Conservation (phyloP, 345 rosid species). For the Erodium maritimum region DNA sequence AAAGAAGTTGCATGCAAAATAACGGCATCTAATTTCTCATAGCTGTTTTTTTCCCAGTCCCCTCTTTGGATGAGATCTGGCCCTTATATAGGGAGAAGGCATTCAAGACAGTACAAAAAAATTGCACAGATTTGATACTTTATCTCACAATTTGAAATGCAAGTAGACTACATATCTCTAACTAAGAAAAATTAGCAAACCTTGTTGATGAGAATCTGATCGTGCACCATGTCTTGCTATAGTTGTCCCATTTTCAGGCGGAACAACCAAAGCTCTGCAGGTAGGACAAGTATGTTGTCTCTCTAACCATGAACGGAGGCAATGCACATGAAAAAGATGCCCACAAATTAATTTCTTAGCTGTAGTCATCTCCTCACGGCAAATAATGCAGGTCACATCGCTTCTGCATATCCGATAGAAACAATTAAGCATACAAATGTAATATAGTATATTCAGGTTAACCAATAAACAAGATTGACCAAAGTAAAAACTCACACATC, state of each 20-base stretch:
- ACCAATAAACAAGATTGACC: background rate
- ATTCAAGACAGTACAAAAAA: background rate
- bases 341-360: conserved; percentile 92
- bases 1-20: too few species aligned
- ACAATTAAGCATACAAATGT: background rate
- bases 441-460: background rate
- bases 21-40: background rate
- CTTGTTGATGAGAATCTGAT: conserved; percentile 39
- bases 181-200: conserved; percentile 12
- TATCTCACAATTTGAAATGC: background rate
- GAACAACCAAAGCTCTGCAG: conserved; percentile 82
- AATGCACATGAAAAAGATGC: conserved; percentile 89
- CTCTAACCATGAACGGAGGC: conserved; percentile 96
- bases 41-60: background rate
- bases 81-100: background rate
- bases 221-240: conserved; percentile 38
- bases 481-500: conserved; percentile 39
- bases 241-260: conserved; percentile 55
- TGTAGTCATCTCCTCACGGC: conserved; percentile 95
- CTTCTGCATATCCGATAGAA: conserved; percentile 43
- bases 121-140: background rate
- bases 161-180: background rate
- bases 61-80: background rate
- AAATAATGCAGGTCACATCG: conserved; percentile 88
- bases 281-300: conserved; percentile 95